A percentile compares a stretch with the other conserved stretches of the same genome.
These are phyloP conservation scores for Narthecium ossifragum DNA, from an alignment of 106 monocot genomes.

Conservation along the genomic window DNA sequence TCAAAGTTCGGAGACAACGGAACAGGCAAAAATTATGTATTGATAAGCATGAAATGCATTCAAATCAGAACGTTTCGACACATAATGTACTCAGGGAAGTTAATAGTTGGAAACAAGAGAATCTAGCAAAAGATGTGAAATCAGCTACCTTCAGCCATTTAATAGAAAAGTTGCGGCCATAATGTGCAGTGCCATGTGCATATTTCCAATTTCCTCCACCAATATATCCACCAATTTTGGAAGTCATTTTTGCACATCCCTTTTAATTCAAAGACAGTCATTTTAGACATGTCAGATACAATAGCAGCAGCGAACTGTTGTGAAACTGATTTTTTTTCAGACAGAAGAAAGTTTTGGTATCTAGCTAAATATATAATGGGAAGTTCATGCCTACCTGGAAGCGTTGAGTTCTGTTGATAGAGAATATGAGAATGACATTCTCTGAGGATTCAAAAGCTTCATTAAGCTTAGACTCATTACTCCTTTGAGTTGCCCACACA, in stretches of 20 bases:
- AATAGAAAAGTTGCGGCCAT: conserved; percentile 95
- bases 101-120: too few species aligned
- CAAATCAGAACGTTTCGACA: too few species aligned
- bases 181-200: conserved; percentile 98
- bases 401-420: conserved; percentile 93
- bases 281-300: neutral
- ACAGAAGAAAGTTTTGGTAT: neutral
- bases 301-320: neutral
- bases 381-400: conserved; percentile 66
- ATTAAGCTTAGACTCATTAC: conserved; percentile 97
- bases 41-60: too few species aligned
- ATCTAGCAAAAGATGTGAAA: neutral
- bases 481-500: conserved; percentile 98
- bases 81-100: too few species aligned
- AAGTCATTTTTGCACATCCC: conserved; percentile 99
- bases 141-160: conserved; percentile 90
- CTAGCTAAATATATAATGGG: neutral
- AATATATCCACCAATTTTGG: conserved; percentile 94
- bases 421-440: conserved; percentile 98
- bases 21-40: too few species aligned
- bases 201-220: conserved; percentile 99
- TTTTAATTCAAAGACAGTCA: conserved; percentile 18
- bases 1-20: too few species aligned
- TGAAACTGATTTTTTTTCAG: neutral
- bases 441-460: conserved; percentile 97